Percentiles rank a stretch among this genome's conserved stretches.
phyloP scores from a whole-genome alignment of 768 basidiomycete species.

The Porphyrellus cyaneotinctus region DNA sequence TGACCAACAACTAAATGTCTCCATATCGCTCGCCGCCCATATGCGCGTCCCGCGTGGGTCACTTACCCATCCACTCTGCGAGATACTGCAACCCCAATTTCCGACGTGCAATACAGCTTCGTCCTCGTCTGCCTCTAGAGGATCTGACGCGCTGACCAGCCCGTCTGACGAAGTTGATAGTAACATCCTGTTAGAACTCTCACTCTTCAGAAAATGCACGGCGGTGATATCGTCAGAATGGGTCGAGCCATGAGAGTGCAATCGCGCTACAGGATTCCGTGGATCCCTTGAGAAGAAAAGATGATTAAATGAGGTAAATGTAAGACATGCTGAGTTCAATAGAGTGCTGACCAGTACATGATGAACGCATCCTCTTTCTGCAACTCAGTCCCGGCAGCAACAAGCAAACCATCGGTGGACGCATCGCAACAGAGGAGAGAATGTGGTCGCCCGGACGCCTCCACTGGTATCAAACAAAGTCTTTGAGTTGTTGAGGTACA shows the following conservation, averaged over 20 bases:
- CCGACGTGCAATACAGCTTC: slow-evolving; percentile 77
- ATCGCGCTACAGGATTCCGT: slow-evolving; percentile 63
- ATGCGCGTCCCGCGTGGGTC: slow-evolving; percentile 38
- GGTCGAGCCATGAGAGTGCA: slow-evolving; percentile 76
- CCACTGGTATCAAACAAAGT: slow-evolving; percentile 39
- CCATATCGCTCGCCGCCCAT: slow-evolving; percentile 94
- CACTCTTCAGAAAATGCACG: slow-evolving; percentile 46
- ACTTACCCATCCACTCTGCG: slow-evolving; percentile 68
- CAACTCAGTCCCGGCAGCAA: slow-evolving; percentile 82
- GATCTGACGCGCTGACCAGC: slow-evolving; percentile 65
- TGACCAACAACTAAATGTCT: slow-evolving; percentile 85
- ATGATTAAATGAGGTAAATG: neutral
- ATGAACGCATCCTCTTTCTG: slow-evolving; percentile 79
- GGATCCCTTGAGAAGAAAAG: slow-evolving; percentile 61
- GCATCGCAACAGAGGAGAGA: slow-evolving; percentile 66
- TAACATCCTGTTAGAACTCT: slow-evolving; percentile 40
- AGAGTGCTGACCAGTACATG: slow-evolving; percentile 65
- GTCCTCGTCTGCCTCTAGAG: slow-evolving; percentile 80
- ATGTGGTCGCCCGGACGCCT: slow-evolving; percentile 38
- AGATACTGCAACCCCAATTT: slow-evolving; percentile 82
- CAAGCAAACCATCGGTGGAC: slow-evolving; percentile 61
- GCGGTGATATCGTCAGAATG: slow-evolving; percentile 93
- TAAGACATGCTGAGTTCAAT: neutral
- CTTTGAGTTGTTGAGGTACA: slow-evolving; percentile 39
- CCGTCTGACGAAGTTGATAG: slow-evolving; percentile 88